Percentiles rank a stretch among this genome's conserved stretches.
Evolutionary conservation across 2,329 filamentous ascomycete species (phyloP).

Genomic region (Penicillium sp.): DNA sequence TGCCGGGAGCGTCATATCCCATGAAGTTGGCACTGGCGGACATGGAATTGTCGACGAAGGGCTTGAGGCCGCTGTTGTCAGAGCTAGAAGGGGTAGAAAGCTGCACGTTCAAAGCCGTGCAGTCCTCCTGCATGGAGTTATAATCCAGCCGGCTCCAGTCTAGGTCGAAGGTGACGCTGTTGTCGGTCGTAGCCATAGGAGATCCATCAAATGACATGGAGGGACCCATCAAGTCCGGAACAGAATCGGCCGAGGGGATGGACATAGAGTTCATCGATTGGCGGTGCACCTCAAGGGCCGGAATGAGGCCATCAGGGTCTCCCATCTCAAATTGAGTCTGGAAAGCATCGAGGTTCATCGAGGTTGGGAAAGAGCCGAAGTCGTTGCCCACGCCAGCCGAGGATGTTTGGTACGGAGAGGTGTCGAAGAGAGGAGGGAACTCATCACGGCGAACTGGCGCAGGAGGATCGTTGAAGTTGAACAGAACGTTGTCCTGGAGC

Average conservation of each 20-base stretch:
- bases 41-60: constrained; percentile 16
- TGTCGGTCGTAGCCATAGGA: constrained; percentile 21
- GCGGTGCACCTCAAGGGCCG: constrained; percentile 23
- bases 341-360: constrained; percentile 26
- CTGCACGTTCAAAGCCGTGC: constrained; percentile 25
- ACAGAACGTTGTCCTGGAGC: constrained; percentile 18
- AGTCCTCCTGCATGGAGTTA: constrained; percentile 21
- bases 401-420: constrained; percentile 13
- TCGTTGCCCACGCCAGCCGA: constrained; percentile 13
- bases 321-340: constrained; percentile 27
- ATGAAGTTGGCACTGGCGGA: constrained; percentile 6
- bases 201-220: constrained; percentile 22
- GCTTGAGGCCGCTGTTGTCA: constrained; percentile 8
- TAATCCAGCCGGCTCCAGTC: constrained; percentile 26
- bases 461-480: constrained; percentile 29
- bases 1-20: constrained; percentile 9
- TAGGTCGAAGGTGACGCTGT: constrained; percentile 20
- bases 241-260: constrained; percentile 17
- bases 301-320: constrained; percentile 27
- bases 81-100: constrained; percentile 18
- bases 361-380: neutral
- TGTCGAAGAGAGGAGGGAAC: constrained; percentile 26
- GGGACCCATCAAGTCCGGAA: constrained; percentile 21
- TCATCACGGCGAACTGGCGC: constrained; percentile 19
- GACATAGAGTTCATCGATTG: constrained; percentile 25